phyloP scores from a whole-genome alignment of 768 basidiomycete genomes.

The Boletus tomentosulus region DNA sequence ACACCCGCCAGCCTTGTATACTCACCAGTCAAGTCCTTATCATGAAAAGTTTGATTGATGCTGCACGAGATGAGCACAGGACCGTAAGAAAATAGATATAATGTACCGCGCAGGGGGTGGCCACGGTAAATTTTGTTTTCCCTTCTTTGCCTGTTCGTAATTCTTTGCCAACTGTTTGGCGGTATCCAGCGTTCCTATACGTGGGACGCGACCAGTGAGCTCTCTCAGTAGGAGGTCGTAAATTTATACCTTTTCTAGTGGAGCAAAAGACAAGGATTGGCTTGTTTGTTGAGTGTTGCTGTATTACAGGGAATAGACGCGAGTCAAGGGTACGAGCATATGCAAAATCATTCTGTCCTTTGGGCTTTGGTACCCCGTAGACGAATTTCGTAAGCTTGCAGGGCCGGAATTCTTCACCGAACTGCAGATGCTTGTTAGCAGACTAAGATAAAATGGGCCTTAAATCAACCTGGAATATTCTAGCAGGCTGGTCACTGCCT shows the following conservation, averaged over 20 bases:
- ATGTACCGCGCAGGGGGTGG: constrained; percentile 49
- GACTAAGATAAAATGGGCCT: background rate
- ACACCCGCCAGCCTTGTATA: background rate
- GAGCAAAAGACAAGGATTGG: constrained; percentile 87
- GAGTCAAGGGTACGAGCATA: constrained; percentile 69
- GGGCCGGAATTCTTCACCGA: constrained; percentile 89
- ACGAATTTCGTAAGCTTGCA: constrained; percentile 75
- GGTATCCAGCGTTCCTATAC: constrained; percentile 53
- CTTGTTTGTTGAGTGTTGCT: constrained; percentile 70
- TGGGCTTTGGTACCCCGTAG: constrained; percentile 60
- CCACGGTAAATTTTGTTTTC: constrained; percentile 63
- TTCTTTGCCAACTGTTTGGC: constrained; percentile 77
- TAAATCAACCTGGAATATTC: constrained; percentile 60
- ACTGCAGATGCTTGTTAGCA: constrained; percentile 43
- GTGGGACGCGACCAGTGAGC: background rate
- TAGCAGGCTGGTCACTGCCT: constrained; percentile 41
- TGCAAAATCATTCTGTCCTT: constrained; percentile 71
- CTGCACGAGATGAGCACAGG: constrained; percentile 34
- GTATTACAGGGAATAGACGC: constrained; percentile 68
- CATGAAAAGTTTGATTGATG: constrained; percentile 52
- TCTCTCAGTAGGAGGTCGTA: background rate
- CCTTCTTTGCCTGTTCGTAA: constrained; percentile 53
- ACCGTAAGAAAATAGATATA: background rate
- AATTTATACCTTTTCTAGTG: constrained; percentile 70
- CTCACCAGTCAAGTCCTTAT: constrained; percentile 58